Percentiles rank a stretch among this genome's conserved stretches.
phyloP scores from a whole-genome alignment of 2,329 filamentous ascomycete species.

The Leptographium flavum region DNA sequence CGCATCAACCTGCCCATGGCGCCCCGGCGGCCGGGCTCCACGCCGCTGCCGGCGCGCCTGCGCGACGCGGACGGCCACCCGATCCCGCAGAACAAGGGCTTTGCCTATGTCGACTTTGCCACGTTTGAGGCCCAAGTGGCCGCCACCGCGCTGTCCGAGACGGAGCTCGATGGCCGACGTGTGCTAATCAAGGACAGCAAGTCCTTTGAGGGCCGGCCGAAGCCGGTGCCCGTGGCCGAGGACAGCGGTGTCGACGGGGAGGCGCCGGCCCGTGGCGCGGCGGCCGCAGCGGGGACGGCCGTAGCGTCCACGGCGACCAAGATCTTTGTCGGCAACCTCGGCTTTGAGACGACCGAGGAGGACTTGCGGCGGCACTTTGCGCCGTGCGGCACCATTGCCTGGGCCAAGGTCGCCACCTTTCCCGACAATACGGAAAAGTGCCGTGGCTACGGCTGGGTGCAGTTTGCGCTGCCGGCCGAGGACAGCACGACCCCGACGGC shows the following conservation, averaged over 20 bases:
- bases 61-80: conserved; percentile 19
- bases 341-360: conserved; percentile 70
- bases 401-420: conserved; percentile 84
- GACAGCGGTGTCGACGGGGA: conserved; percentile 12
- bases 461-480: conserved; percentile 43
- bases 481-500: neutral
- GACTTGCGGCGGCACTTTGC: conserved; percentile 67
- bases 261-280: conserved; percentile 17
- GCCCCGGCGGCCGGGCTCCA: neutral
- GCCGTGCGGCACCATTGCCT: conserved; percentile 70
- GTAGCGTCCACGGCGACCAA: conserved; percentile 54
- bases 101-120: conserved; percentile 89
- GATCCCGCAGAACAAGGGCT: conserved; percentile 58
- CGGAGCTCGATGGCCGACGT: conserved; percentile 57
- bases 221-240: conserved; percentile 20
- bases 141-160: conserved; percentile 80
- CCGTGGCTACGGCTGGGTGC: conserved; percentile 94
- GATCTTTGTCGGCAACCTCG: conserved; percentile 84
- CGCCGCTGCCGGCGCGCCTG: neutral
- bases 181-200: conserved; percentile 89
- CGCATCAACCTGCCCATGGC: conserved; percentile 59
- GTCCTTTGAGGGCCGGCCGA: conserved; percentile 76
- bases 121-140: conserved; percentile 54
- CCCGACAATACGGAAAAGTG: conserved; percentile 86
- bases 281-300: conserved; percentile 22